Conservation (phyloP, 2,329 filamentous ascomycete species). For the Sporothrix globosa region DNA sequence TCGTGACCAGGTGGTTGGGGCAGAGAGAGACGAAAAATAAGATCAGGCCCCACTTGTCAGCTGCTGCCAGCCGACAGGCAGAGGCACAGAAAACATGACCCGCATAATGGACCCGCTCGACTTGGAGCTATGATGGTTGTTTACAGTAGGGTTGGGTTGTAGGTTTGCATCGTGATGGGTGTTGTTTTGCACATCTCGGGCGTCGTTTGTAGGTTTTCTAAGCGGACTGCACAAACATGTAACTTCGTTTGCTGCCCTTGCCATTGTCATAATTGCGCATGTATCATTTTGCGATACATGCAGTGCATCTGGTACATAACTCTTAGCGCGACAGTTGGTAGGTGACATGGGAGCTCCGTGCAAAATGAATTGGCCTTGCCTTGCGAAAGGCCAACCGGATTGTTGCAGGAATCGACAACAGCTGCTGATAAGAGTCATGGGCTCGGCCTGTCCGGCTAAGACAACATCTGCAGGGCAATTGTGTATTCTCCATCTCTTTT, state of each 20-base stretch:
- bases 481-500: background rate
- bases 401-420: constrained; percentile 3
- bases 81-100: background rate
- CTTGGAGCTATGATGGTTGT: background rate
- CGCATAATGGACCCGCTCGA: background rate
- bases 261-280: background rate
- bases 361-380: background rate
- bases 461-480: background rate
- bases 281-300: background rate
- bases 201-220: background rate
- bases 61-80: constrained; percentile 19
- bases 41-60: constrained; percentile 10
- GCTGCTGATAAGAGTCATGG: background rate
- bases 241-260: background rate
- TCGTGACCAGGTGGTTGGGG: constrained; percentile 12
- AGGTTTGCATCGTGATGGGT: background rate
- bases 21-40: background rate
- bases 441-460: background rate
- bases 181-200: background rate
- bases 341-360: background rate
- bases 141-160: background rate
- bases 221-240: background rate
- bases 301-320: background rate
- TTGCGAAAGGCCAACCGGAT: background rate
- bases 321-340: constrained; percentile 6